Percentiles rank a stretch among this genome's conserved stretches.
Evolutionary conservation across 2,329 filamentous ascomycete genomes (phyloP).

Genomic region (Aspergillus versicolor): DNA sequence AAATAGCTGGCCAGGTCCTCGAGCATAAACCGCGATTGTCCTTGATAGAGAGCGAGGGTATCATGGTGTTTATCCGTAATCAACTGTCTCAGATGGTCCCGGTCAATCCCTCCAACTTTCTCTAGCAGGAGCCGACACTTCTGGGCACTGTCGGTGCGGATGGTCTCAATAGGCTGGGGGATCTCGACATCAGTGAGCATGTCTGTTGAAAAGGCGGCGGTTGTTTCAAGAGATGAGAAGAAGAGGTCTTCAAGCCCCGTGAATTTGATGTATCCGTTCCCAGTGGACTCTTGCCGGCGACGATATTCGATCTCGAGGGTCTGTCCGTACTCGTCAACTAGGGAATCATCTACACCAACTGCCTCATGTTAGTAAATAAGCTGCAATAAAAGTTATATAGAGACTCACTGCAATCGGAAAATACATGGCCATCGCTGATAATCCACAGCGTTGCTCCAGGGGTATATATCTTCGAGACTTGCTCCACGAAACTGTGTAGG

Average conservation of each 20-base stretch:
- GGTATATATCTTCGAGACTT: conserved; percentile 31
- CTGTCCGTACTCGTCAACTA: neutral
- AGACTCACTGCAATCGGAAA: conserved; percentile 43
- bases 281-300: no score
- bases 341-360: neutral
- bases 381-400: neutral
- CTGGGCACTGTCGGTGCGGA: neutral
- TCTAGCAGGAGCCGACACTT: neutral
- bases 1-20: conserved; percentile 28
- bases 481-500: conserved; percentile 30
- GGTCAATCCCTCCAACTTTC: neutral
- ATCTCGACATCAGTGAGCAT: neutral
- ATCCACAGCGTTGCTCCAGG: conserved; percentile 39
- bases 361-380: conserved; percentile 7
- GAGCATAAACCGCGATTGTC: conserved; percentile 39
- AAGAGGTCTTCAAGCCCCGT: neutral
- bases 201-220: neutral
- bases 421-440: conserved; percentile 44
- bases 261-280: neutral
- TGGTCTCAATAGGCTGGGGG: neutral
- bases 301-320: neutral
- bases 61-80: conserved; percentile 30
- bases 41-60: conserved; percentile 34
- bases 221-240: neutral
- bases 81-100: conserved; percentile 15